A percentile compares a stretch with the other conserved stretches of the same genome.
phyloP scores from a whole-genome alignment of 306 rosid genomes.

The Cajanus cajan region DNA sequence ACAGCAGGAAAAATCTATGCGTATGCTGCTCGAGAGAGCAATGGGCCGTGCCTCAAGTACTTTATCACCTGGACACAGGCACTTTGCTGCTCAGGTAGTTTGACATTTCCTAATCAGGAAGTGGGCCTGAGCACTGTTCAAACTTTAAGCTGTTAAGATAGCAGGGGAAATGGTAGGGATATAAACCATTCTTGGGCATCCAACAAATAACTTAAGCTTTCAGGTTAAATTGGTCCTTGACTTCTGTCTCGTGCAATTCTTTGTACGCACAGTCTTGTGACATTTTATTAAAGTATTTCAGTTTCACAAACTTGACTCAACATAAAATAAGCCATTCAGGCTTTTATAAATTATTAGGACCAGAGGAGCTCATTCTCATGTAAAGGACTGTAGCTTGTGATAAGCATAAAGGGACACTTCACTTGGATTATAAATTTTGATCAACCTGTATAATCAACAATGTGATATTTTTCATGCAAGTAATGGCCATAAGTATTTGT shows the following conservation, averaged over 20 bases:
- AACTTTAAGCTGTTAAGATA: background rate
- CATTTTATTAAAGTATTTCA: background rate
- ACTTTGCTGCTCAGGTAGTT: conserved; percentile 79
- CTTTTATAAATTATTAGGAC: conserved; percentile 8
- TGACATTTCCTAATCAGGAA: conserved; percentile 10
- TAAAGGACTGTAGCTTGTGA: background rate
- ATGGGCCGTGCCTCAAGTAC: conserved; percentile 97
- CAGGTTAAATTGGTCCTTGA: background rate
- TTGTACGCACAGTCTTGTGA: background rate
- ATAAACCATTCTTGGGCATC: background rate
- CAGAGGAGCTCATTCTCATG: background rate
- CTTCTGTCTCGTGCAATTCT: background rate
- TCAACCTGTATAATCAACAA: background rate
- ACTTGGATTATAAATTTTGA: background rate
- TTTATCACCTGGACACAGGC: conserved; percentile 93
- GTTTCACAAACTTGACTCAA: conserved; percentile 12
- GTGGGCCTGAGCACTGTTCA: background rate
- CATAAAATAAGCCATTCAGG: conserved; percentile 8
- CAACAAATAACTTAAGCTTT: background rate
- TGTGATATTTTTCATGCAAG: background rate
- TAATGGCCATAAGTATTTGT: background rate
- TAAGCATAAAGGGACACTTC: background rate
- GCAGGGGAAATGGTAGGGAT: background rate
- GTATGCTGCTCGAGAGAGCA: conserved; percentile 72
- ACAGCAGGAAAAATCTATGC: conserved; percentile 88